phyloP scores from a whole-genome alignment of 106 monocot genomes.

The Acanthochlamys bracteata region DNA sequence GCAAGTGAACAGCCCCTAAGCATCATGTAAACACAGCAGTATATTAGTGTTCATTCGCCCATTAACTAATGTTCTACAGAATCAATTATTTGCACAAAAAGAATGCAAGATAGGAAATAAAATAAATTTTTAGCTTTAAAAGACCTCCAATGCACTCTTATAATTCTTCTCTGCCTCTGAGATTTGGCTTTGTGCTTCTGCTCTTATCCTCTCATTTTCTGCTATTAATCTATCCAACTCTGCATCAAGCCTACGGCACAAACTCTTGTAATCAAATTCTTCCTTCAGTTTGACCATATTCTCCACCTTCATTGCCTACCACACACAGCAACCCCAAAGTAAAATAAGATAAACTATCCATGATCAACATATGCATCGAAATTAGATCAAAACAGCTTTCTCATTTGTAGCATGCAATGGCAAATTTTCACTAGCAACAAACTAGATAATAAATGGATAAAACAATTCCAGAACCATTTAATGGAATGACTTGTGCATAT shows the following conservation, averaged over 20 bases:
- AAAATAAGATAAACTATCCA: background rate
- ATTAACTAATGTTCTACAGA: no score
- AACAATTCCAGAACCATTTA: no score
- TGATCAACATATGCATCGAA: background rate
- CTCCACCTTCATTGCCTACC: slow-evolving; percentile 97
- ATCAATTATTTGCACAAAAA: no score
- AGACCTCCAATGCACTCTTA: slow-evolving; percentile 53
- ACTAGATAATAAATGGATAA: no score
- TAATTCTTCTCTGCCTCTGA: slow-evolving; percentile 66
- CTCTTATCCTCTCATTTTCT: slow-evolving; percentile 90
- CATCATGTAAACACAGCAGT: no score
- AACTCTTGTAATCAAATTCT: slow-evolving; percentile 99
- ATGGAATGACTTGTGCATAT: no score
- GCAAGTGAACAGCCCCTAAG: no score
- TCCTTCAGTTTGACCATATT: slow-evolving; percentile 99
- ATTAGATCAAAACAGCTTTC: no score
- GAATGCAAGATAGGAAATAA: background rate
- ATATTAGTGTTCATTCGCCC: no score
- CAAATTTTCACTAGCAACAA: no score
- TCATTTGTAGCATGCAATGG: no score
- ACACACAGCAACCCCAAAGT: background rate
- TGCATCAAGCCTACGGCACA: slow-evolving; percentile 88
- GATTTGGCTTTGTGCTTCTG: slow-evolving; percentile 57
- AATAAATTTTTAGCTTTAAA: background rate
- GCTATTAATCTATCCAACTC: slow-evolving; percentile 85